Conservation (phyloP, 306 rosid species). For the Datisca glomerata region DNA sequence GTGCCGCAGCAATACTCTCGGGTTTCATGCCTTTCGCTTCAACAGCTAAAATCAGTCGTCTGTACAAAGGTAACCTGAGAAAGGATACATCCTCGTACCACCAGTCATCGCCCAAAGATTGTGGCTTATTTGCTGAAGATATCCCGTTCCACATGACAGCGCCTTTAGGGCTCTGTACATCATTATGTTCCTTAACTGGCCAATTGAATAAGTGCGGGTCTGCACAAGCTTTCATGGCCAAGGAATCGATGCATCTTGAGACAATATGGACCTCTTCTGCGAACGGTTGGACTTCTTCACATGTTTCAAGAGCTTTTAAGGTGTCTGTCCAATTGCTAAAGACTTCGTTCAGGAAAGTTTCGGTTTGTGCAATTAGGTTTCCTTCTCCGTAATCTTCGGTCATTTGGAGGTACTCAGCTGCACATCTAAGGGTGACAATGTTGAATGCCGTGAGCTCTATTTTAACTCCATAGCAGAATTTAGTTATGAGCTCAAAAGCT, state of each 20-base stretch:
- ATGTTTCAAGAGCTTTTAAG: slow-evolving; percentile 52
- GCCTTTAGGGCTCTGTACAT: slow-evolving; percentile 18
- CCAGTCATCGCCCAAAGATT: slow-evolving; percentile 37
- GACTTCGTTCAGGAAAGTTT: slow-evolving; percentile 48
- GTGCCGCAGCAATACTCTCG: slow-evolving; percentile 43
- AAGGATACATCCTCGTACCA: slow-evolving; percentile 71
- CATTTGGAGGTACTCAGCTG: slow-evolving; percentile 73
- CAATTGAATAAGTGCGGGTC: slow-evolving; percentile 43
- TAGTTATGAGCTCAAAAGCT: slow-evolving; percentile 53
- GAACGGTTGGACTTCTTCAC: slow-evolving; percentile 47
- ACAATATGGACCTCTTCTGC: slow-evolving; percentile 64
- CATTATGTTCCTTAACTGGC: slow-evolving; percentile 25
- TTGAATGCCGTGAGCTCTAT: slow-evolving; percentile 53
- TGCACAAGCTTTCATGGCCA: slow-evolving; percentile 60
- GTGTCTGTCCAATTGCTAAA: slow-evolving; percentile 57
- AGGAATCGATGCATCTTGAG: slow-evolving; percentile 74
- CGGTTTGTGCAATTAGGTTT: slow-evolving; percentile 42
- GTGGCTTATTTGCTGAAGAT: slow-evolving; percentile 26
- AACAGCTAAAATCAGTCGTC: slow-evolving; percentile 41
- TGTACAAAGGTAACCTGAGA: slow-evolving; percentile 44
- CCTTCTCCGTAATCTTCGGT: slow-evolving; percentile 58
- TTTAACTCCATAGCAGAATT: slow-evolving; percentile 57
- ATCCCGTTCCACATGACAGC: slow-evolving; percentile 40
- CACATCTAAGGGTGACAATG: slow-evolving; percentile 65
- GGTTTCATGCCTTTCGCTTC: slow-evolving; percentile 63